Percentiles rank a stretch among this genome's conserved stretches.
phyloP scores from a whole-genome alignment of 306 rosid species.

The Lagenaria siceraria region DNA sequence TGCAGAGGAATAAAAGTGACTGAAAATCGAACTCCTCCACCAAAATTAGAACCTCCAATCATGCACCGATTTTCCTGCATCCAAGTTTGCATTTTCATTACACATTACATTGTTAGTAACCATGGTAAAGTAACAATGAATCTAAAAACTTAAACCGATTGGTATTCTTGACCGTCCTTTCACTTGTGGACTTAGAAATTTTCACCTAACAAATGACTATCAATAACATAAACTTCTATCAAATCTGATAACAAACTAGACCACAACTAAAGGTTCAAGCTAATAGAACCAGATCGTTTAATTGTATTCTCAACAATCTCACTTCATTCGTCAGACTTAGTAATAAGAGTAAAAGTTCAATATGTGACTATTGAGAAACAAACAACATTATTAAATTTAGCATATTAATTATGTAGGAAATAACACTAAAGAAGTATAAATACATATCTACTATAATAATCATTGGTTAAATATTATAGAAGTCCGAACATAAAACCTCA shows the following conservation, averaged over 20 bases:
- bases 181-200: too few relatives aligned
- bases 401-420: too few relatives aligned
- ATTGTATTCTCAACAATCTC: too few relatives aligned
- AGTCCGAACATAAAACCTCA: neutral
- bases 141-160: neutral
- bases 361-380: neutral
- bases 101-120: neutral
- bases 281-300: too few relatives aligned
- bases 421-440: too few relatives aligned
- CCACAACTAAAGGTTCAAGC: too few relatives aligned
- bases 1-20: neutral
- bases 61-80: neutral
- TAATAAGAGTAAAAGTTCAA: too few relatives aligned
- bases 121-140: neutral
- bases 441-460: too few relatives aligned
- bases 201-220: neutral
- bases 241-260: too few relatives aligned
- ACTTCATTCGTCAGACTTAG: too few relatives aligned
- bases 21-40: neutral
- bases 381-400: neutral
- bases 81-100: neutral
- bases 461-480: neutral
- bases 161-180: neutral
- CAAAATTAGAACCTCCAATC: neutral
- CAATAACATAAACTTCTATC: neutral